Conservation (phyloP, 768 basidiomycete species). For the Serendipita vermifera region DNA sequence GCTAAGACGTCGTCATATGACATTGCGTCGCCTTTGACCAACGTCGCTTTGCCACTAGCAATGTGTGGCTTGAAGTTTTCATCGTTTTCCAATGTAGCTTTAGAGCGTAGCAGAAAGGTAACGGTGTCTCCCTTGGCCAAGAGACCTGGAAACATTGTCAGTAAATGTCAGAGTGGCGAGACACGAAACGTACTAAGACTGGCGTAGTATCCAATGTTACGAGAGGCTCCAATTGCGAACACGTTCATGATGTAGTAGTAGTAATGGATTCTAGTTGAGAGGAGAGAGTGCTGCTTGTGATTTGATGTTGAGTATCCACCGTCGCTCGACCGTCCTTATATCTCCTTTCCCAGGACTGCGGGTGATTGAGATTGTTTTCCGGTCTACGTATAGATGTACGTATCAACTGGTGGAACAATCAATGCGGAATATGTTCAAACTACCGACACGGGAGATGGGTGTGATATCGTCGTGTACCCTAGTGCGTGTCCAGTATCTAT, state of each 20-base stretch:
- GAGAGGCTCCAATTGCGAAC: slow-evolving; percentile 27
- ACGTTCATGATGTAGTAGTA: slow-evolving; percentile 25
- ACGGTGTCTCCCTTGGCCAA: slow-evolving; percentile 42
- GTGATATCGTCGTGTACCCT: too few species aligned
- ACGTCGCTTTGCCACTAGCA: slow-evolving; percentile 35
- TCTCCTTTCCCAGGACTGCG: too few species aligned
- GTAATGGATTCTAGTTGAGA: background rate
- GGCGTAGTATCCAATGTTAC: slow-evolving; percentile 29
- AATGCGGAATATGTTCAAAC: too few species aligned
- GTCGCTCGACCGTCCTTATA: too few species aligned
- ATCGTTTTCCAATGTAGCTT: slow-evolving; percentile 41
- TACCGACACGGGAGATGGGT: too few species aligned
- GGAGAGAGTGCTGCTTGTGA: too few species aligned
- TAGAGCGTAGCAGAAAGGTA: slow-evolving; percentile 47
- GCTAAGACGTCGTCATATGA: slow-evolving; percentile 36
- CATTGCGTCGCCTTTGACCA: slow-evolving; percentile 51
- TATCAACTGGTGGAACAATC: too few species aligned
- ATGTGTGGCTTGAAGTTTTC: slow-evolving; percentile 39
- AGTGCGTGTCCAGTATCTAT: too few species aligned
- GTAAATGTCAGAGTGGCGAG: background rate
- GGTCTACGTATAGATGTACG: too few species aligned
- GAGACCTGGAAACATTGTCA: background rate
- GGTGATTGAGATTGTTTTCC: too few species aligned
- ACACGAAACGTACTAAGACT: slow-evolving; percentile 15
- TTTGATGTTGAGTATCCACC: too few species aligned